Conservation (phyloP, 495 filamentous ascomycete species). For the Penicillium samsonianum region DNA sequence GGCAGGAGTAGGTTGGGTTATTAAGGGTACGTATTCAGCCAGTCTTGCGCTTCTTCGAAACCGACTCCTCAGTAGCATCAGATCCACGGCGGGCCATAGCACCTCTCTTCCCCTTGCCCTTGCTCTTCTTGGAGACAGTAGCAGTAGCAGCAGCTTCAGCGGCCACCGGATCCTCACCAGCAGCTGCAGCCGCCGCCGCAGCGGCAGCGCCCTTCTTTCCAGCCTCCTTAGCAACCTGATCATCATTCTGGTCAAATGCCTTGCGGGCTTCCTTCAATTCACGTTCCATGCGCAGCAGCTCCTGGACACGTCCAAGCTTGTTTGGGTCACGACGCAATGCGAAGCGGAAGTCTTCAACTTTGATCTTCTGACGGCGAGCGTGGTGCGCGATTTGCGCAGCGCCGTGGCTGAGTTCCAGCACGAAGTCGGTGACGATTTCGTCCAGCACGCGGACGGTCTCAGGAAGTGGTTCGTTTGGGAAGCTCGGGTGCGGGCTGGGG, state of each 20-base stretch:
- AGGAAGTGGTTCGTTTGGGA: conserved; percentile 61
- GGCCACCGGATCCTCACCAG: conserved; percentile 20
- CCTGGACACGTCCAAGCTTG: conserved; percentile 87
- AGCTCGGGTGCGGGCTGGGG: conserved; percentile 46
- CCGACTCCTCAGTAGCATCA: conserved; percentile 47
- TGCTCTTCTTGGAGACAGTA: conserved; percentile 34
- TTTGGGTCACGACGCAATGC: conserved; percentile 79
- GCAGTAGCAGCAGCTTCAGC: conserved; percentile 27
- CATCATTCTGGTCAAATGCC: conserved; percentile 60
- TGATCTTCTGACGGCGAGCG: conserved; percentile 88
- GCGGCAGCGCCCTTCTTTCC: conserved; percentile 37
- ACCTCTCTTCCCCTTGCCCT: conserved; percentile 46
- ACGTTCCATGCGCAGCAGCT: conserved; percentile 78
- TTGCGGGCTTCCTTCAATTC: conserved; percentile 76
- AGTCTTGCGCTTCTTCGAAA: conserved; percentile 47
- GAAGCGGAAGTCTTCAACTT: conserved; percentile 96
- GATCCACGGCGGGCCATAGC: conserved; percentile 36
- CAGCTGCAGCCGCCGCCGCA: conserved; percentile 10
- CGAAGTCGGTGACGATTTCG: conserved; percentile 90
- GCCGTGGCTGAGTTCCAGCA: conserved; percentile 85
- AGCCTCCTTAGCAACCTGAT: conserved; percentile 48
- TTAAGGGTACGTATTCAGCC: conserved; percentile 14
- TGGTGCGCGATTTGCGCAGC: conserved; percentile 80
- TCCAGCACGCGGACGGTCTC: conserved; percentile 85
- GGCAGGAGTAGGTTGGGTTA: background rate